Evolutionary conservation across 169 alveolate species (phyloP), one percentile per base, ranked within the genome.

Genomic region (Perkinsus olseni): DNA sequence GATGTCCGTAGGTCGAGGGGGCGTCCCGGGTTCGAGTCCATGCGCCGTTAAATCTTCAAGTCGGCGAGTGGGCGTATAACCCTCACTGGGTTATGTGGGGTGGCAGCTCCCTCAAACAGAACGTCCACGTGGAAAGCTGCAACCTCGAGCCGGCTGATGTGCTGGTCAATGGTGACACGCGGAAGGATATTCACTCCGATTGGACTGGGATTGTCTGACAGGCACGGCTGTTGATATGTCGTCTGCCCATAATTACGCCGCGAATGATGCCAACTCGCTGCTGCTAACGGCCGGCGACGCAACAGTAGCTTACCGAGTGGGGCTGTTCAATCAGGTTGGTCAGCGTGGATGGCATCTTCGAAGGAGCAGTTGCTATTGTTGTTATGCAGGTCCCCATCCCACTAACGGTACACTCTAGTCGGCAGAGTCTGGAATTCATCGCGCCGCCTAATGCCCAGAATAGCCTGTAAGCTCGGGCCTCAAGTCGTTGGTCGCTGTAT

Each of bases 1-100:
- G 4, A 24, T 62, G 82, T 62, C 31, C 10, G 82, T 62, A 62
- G 82, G 82, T 62, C 36, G 82, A 62, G 28, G 82, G 82, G 34
- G 82, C 82, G 82, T 62, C 82, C 82, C 82, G 82, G 82, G 82
- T 62, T 62, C 82, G 82, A 62, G 17, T 62, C 82, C 82, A 62
- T 62, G 82, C 82, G 82, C 82, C 82, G 82, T 62, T 62, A 24
- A 62, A 62, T 62, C 31, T 62, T 1, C 82, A 62, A 62, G 82
- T 62, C 34, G 82, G 82, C 82, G 82, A 62, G 82, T 62, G 82
- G 82, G 82, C 82, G 28, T 62, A 62, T 28, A 62, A 62, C 34
- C 82, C 82, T 13, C 82, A 62, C 34, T 62, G 82, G 82, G 82
- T 62, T 62, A 62, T 62, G 82, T 62, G 82, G 82, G 82, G 82